These are phyloP conservation scores for Dorcoceras hygrometricum DNA, from an alignment of 257 asterid genomes.

Conservation along the genomic window DNA sequence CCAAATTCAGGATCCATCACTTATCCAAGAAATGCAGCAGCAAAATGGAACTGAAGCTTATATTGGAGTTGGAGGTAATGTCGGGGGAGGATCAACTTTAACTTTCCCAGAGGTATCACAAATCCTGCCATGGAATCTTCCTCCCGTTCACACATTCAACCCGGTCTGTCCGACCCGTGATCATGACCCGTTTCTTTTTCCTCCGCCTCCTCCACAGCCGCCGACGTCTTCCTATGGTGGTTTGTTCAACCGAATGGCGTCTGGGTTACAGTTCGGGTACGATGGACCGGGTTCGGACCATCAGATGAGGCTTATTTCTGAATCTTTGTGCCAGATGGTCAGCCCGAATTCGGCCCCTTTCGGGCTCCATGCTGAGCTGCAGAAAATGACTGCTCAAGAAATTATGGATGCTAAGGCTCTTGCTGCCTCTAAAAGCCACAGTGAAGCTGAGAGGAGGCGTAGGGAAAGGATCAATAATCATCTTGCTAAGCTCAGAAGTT, in stretches of 20 bases:
- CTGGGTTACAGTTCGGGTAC: conserved; percentile 27
- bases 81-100: conserved; percentile 27
- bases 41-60: conserved; percentile 33
- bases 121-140: conserved; percentile 46
- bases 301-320: conserved; percentile 38
- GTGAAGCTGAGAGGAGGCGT: conserved; percentile 93
- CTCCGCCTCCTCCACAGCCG: conserved; percentile 26
- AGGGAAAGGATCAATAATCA: conserved; percentile 90
- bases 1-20: neutral
- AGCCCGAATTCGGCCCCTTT: conserved; percentile 52
- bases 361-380: conserved; percentile 85
- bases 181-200: conserved; percentile 42
- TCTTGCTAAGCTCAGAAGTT: conserved; percentile 80
- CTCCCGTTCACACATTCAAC: conserved; percentile 39
- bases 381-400: conserved; percentile 87
- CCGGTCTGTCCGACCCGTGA: conserved; percentile 26
- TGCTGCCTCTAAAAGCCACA: conserved; percentile 91
- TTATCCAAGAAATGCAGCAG: conserved; percentile 37
- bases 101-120: conserved; percentile 39
- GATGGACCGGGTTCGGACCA: conserved; percentile 25
- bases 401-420: conserved; percentile 94
- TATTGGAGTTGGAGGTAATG: conserved; percentile 16
- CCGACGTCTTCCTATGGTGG: conserved; percentile 29
- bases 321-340: conserved; percentile 47
- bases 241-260: conserved; percentile 26